These are phyloP conservation scores for Neurospora intermedia DNA, from an alignment of 495 filamentous ascomycete genomes.

Conservation along the genomic window DNA sequence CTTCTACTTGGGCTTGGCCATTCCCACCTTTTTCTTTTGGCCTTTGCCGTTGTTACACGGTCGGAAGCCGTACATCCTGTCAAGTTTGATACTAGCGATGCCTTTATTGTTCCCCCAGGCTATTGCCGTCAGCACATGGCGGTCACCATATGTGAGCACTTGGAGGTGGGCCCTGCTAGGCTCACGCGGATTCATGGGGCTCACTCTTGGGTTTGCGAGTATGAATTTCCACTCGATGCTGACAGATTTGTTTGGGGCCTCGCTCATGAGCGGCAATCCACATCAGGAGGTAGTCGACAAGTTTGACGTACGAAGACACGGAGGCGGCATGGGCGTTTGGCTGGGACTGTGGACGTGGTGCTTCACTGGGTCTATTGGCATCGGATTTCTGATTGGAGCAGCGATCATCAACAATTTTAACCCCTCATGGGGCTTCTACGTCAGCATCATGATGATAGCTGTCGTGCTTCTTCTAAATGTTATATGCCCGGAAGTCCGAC, in stretches of 20 bases:
- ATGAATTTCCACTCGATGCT: constrained; percentile 63
- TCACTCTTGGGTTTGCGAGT: constrained; percentile 61
- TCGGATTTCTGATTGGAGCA: constrained; percentile 61
- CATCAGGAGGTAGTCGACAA: constrained; percentile 57
- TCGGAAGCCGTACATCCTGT: constrained; percentile 61
- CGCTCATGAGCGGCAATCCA: constrained; percentile 56
- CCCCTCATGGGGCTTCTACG: constrained; percentile 65
- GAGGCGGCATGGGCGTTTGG: constrained; percentile 68
- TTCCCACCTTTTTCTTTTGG: constrained; percentile 60
- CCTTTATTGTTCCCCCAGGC: constrained; percentile 68
- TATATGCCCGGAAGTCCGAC: constrained; percentile 52
- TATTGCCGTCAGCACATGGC: constrained; percentile 40
- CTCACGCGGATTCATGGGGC: constrained; percentile 50
- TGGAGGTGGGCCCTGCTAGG: constrained; percentile 52
- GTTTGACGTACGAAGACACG: constrained; percentile 55
- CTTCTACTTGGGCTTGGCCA: constrained; percentile 55
- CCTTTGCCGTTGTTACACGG: constrained; percentile 67
- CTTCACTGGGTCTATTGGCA: constrained; percentile 52
- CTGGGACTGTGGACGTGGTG: constrained; percentile 69
- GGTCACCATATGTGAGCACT: constrained; percentile 44
- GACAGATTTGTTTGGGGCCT: constrained; percentile 64
- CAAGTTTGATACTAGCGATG: constrained; percentile 52
- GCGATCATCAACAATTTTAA: constrained; percentile 47
- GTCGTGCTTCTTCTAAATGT: constrained; percentile 54
- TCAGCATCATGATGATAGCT: constrained; percentile 52